phyloP scores from a whole-genome alignment of 768 basidiomycete genomes.

The Hortiboletus campestris region DNA sequence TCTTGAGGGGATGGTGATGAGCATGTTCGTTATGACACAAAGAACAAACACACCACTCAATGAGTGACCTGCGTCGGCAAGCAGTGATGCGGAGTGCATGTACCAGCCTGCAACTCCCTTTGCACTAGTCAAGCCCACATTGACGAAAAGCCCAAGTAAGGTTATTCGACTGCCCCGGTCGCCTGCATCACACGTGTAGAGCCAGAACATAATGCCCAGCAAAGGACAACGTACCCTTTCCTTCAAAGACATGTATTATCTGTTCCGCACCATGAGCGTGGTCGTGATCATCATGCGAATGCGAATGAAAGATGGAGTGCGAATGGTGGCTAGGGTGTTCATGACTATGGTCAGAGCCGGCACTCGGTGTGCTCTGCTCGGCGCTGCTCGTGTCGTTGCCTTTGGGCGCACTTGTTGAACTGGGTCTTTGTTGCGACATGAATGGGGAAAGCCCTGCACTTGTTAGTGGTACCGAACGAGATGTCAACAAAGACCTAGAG shows the following conservation, averaged over 20 bases:
- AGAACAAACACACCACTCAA: conserved; percentile 63
- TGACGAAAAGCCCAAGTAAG: conserved; percentile 77
- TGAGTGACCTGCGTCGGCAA: conserved; percentile 94
- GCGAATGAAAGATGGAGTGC: conserved; percentile 65
- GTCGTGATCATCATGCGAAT: conserved; percentile 59
- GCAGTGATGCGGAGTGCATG: conserved; percentile 84
- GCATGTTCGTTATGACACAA: conserved; percentile 1
- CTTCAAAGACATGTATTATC: conserved; percentile 65
- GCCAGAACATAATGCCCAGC: not conserved
- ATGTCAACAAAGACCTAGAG: conserved; percentile 11
- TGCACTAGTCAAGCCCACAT: conserved; percentile 74
- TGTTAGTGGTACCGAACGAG: not conserved
- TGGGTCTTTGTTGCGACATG: conserved; percentile 24
- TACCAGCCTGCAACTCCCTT: conserved; percentile 90
- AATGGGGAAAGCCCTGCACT: not conserved
- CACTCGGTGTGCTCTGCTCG: not conserved
- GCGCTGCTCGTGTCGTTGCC: conserved; percentile 29
- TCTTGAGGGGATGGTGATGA: conserved; percentile 42
- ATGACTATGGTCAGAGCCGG: conserved; percentile 38
- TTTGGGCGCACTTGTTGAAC: conserved; percentile 19
- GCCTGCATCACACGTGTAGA: conserved; percentile 38
- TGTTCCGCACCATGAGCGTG: conserved; percentile 62
- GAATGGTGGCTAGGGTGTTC: conserved; percentile 38
- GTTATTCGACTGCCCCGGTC: conserved; percentile 85
- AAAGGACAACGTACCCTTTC: conserved; percentile 48